phyloP scores from a whole-genome alignment of 495 filamentous ascomycete genomes.

The Tuber microsphaerosporum region DNA sequence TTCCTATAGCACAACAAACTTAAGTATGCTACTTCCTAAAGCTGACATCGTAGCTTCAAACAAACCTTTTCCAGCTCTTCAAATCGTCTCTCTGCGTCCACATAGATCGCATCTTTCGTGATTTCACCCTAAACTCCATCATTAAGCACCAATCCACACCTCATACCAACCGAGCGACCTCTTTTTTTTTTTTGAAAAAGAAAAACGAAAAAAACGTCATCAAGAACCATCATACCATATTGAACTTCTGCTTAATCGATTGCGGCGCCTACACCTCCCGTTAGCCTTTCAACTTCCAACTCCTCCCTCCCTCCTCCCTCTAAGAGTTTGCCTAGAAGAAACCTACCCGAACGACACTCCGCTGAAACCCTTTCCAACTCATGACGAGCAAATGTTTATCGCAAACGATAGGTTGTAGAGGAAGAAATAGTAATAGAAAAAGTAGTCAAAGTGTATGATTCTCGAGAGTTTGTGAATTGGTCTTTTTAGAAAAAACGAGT shows the following conservation, averaged over 20 bases:
- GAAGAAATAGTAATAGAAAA: constrained; percentile 12
- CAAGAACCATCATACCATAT: constrained; percentile 53
- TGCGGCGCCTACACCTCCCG: constrained; percentile 64
- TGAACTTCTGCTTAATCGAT: constrained; percentile 82
- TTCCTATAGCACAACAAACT: constrained; percentile 48
- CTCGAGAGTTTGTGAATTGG: not conserved
- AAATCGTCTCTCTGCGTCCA: constrained; percentile 89
- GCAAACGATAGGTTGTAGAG: not conserved
- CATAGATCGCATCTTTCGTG: constrained; percentile 89
- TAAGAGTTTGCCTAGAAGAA: constrained; percentile 20
- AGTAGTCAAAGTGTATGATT: constrained; percentile 10
- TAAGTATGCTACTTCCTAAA: constrained; percentile 18
- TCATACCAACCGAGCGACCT: not conserved
- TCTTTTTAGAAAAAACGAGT: not conserved
- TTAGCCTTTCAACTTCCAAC: constrained; percentile 24
- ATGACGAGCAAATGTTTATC: constrained; percentile 46
- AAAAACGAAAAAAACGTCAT: not conserved
- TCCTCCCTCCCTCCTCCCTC: constrained; percentile 2
- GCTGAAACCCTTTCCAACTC: constrained; percentile 96
- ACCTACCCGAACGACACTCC: constrained; percentile 72
- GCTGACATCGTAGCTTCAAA: not conserved
- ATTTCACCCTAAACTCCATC: constrained; percentile 58
- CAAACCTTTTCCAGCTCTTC: constrained; percentile 70
- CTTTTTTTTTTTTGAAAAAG: not conserved
- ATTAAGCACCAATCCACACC: constrained; percentile 3